phyloP scores from a whole-genome alignment of 257 asterid species.

The Solanum neorickii region DNA sequence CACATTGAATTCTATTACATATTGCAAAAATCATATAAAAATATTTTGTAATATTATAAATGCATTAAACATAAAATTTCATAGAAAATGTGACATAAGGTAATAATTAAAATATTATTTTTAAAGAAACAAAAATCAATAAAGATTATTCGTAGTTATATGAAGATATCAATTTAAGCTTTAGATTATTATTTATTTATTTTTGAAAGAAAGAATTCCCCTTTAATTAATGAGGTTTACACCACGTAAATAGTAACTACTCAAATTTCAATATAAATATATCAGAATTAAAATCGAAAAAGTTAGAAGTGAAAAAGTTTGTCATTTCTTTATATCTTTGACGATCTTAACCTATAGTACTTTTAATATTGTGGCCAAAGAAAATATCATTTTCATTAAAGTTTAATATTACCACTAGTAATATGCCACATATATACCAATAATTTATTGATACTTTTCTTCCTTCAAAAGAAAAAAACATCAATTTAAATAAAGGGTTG shows the following conservation, averaged over 20 bases:
- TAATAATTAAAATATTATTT: too few species aligned
- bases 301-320: not conserved
- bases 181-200: too few species aligned
- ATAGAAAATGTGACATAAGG: too few species aligned
- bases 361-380: not conserved
- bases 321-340: not conserved
- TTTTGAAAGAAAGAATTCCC: too few species aligned
- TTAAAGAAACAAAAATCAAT: too few species aligned
- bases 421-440: not conserved
- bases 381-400: not conserved
- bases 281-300: fast-evolving
- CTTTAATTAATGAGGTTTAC: not conserved
- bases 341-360: not conserved
- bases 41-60: too few species aligned
- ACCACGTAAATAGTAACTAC: not conserved
- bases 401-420: not conserved
- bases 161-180: too few species aligned
- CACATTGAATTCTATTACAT: too few species aligned
- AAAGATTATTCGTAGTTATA: too few species aligned
- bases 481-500: not conserved
- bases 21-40: too few species aligned
- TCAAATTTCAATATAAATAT: not conserved
- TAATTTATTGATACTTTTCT: not conserved
- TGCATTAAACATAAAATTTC: too few species aligned
- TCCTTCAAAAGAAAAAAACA: not conserved